Evolutionary conservation across 1,139 yeast genomes (phyloP), one percentile per base, ranked within the genome.

Genomic region (Candida frijolesensis): DNA sequence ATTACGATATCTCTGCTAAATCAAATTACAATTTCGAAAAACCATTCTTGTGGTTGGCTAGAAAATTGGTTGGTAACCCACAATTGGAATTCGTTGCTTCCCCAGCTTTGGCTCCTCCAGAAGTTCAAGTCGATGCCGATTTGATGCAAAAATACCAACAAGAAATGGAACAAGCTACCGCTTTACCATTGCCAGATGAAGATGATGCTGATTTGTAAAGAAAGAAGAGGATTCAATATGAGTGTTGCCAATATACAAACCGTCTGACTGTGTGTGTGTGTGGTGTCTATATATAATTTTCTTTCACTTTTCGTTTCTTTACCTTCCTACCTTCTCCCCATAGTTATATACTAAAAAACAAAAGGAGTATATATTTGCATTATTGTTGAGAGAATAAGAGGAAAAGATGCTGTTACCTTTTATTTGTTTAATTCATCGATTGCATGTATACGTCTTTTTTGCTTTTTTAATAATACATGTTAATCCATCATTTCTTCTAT

Each of bases 71-170:
- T 62, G 99, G 99, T 76, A 90, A 91, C 85, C 94, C 97, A 58
- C 90, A 88, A 76, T 86, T 95, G 70, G 99, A 95, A 80, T 95
- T 95, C 69, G 99, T 95, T 64, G 98, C 96, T 64, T 89, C 99
- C 57, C 99, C 99, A 64, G 99, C 99, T 61, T 85, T 95, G 77
- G 98, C 97, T 71, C 99, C 99, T 67, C 99, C 99, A 69, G 99
- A 95, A 83, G 98, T 94, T 63, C 88, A 85, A 71, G 97, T 95
- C 66, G 99, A 95, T 71, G 89, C 90, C 64, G 94, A 86, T 65
- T 85, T 94, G 80, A 90, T 95, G 97, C 87, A 84, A 80, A 90
- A 92, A 80, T 95, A 94, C 83, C 97, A 94, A 83, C 95, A 90
- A 73, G 99, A 95, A 82, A 94, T 95, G 96, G 97, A 90, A 75